Conservation (phyloP, 176 grass and related monocot genomes). For the Guadua angustifolia region DNA sequence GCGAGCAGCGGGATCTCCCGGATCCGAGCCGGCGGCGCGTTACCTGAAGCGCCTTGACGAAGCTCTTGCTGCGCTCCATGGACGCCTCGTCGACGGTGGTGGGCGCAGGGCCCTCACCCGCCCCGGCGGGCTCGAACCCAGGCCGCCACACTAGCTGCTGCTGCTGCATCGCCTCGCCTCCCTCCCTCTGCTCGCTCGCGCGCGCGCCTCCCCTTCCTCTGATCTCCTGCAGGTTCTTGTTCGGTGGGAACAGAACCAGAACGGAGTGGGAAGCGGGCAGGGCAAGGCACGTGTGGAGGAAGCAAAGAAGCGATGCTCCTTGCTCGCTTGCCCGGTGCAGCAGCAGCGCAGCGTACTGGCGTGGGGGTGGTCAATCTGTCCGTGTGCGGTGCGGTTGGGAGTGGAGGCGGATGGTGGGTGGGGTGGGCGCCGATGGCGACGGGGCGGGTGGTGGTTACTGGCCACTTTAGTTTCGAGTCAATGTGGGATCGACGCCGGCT, state of each 20-base stretch:
- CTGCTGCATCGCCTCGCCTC: slow-evolving; percentile 15
- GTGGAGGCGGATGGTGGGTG: slow-evolving; percentile 22
- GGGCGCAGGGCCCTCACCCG: background rate
- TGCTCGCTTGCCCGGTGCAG: slow-evolving; percentile 28
- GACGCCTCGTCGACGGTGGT: slow-evolving; percentile 90
- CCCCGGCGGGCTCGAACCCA: slow-evolving; percentile 28
- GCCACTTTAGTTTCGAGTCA: slow-evolving; percentile 32
- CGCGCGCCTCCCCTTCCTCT: background rate
- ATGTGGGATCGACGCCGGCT: background rate
- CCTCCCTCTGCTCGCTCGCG: background rate
- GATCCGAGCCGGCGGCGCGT: slow-evolving; percentile 22
- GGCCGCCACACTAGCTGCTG: slow-evolving; percentile 52
- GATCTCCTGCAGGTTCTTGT: slow-evolving; percentile 15
- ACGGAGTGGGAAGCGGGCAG: slow-evolving; percentile 6
- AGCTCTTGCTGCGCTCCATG: slow-evolving; percentile 98
- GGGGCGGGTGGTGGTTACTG: slow-evolving; percentile 40
- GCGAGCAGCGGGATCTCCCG: slow-evolving; percentile 41
- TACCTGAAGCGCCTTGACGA: slow-evolving; percentile 96
- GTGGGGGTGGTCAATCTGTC: background rate
- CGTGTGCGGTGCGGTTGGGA: background rate
- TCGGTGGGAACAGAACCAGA: background rate
- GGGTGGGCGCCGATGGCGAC: slow-evolving; percentile 46
- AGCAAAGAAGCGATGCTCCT: slow-evolving; percentile 49
- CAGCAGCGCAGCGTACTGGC: background rate
- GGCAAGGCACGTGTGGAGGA: slow-evolving; percentile 52